Evolutionary conservation across 75 land plant species (phyloP).

Genomic region (Picea sitchensis): DNA sequence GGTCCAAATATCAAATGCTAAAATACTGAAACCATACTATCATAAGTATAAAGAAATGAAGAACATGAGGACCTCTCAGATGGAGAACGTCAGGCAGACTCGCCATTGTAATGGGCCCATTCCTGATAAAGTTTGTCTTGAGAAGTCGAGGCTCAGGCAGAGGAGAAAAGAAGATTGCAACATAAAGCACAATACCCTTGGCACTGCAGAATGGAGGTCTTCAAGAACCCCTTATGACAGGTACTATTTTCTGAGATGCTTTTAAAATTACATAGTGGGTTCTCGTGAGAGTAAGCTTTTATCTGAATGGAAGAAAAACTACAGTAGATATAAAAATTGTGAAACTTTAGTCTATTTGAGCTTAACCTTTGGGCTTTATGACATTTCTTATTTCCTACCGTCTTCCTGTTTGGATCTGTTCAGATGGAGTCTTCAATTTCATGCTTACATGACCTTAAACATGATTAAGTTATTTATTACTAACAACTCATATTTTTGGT

Average conservation of each 20-base stretch:
- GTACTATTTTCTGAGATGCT: background rate
- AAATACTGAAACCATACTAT: conserved; percentile 1
- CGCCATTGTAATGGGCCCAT: background rate
- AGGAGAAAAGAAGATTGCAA: background rate
- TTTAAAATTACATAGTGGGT: background rate
- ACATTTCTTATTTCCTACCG: too few species aligned
- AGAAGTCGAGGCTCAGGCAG: conserved; percentile 1
- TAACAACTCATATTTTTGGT: too few species aligned
- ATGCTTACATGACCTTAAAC: too few species aligned
- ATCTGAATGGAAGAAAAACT: background rate
- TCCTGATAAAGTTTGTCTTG: background rate
- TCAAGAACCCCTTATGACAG: background rate
- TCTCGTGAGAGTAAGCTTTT: background rate
- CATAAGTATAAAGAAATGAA: background rate
- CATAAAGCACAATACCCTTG: background rate
- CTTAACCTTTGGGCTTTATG: background rate
- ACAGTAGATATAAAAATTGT: background rate
- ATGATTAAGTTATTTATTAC: too few species aligned
- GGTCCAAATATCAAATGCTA: background rate
- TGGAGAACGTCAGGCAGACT: background rate
- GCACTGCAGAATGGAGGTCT: background rate
- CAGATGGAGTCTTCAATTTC: background rate
- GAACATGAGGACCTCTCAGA: background rate
- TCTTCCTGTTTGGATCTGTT: background rate
- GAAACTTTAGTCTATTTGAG: background rate